phyloP scores from a whole-genome alignment of 768 basidiomycete species.

The Thelephora aurantiotincta region DNA sequence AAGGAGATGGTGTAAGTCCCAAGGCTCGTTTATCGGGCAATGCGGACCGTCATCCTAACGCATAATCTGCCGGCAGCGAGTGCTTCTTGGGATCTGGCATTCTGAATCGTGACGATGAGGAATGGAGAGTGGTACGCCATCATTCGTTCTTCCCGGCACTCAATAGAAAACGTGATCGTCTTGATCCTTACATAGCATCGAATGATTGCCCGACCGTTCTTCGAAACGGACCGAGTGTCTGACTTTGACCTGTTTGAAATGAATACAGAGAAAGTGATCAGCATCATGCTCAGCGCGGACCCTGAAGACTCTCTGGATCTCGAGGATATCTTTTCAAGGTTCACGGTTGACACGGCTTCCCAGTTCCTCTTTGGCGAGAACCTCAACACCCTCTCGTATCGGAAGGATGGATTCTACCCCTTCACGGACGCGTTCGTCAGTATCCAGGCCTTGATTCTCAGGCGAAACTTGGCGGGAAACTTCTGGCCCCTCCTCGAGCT shows the following conservation, averaged over 20 bases:
- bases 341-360: conserved; percentile 53
- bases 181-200: not conserved
- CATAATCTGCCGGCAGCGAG: conserved; percentile 12
- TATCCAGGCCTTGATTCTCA: conserved; percentile 3
- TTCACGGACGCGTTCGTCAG: conserved; percentile 5
- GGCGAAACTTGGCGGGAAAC: conserved; percentile 3
- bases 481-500: conserved; percentile 10
- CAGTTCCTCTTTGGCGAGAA: conserved; percentile 56
- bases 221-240: conserved; percentile 49
- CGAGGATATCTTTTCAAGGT: conserved; percentile 49
- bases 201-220: conserved; percentile 64
- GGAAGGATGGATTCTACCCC: conserved; percentile 6
- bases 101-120: conserved; percentile 59
- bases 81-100: conserved; percentile 55
- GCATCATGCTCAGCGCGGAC: conserved; percentile 25
- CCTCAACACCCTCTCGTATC: conserved; percentile 36
- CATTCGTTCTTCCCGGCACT: not conserved
- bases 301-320: conserved; percentile 33
- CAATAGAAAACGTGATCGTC: conserved; percentile 1
- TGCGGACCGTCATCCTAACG: not conserved
- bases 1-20: conserved; percentile 43
- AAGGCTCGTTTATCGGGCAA: not conserved
- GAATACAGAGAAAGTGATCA: conserved; percentile 28
- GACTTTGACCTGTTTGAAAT: conserved; percentile 53
- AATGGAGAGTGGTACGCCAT: conserved; percentile 43